phyloP scores from a whole-genome alignment of 1,139 yeast genomes.

The Diutina scorzettiae region DNA sequence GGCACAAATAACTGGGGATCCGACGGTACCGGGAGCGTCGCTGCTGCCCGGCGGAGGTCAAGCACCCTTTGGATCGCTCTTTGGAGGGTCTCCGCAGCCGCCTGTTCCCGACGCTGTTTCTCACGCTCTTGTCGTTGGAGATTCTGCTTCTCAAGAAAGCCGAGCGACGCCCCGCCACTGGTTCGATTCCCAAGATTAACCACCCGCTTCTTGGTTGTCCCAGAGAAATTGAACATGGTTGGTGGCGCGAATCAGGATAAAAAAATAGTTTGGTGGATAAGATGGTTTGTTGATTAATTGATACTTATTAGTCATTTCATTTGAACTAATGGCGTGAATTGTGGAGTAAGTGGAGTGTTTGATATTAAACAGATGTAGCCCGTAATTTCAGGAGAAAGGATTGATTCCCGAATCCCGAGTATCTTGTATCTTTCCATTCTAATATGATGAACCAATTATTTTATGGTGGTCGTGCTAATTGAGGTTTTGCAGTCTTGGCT shows the following conservation, averaged over 20 bases:
- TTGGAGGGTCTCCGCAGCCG: constrained; percentile 43
- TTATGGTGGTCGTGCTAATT: no score
- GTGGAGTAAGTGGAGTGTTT: no score
- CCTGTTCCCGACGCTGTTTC: constrained; percentile 33
- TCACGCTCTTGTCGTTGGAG: constrained; percentile 60
- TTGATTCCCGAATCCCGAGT: no score
- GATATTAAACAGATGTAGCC: no score
- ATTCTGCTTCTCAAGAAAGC: constrained; percentile 47
- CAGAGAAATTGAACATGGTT: constrained; percentile 49
- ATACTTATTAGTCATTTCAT: no score
- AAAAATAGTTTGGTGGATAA: no score
- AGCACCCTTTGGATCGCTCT: constrained; percentile 26
- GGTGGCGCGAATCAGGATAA: background rate
- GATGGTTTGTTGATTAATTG: no score
- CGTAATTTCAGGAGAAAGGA: no score
- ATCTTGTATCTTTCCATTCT: no score
- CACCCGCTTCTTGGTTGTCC: constrained; percentile 47
- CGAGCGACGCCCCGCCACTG: constrained; percentile 7
- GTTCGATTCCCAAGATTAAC: constrained; percentile 62
- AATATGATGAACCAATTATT: no score
- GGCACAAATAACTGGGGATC: background rate
- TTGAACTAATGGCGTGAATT: no score
- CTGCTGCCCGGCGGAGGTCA: constrained; percentile 11
- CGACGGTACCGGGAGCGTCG: background rate
- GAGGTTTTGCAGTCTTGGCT: no score